A percentile compares a stretch with the other conserved stretches of the same genome.
Conservation (phyloP, 179 eudicot genomes). For the Carnegiea gigantea region DNA sequence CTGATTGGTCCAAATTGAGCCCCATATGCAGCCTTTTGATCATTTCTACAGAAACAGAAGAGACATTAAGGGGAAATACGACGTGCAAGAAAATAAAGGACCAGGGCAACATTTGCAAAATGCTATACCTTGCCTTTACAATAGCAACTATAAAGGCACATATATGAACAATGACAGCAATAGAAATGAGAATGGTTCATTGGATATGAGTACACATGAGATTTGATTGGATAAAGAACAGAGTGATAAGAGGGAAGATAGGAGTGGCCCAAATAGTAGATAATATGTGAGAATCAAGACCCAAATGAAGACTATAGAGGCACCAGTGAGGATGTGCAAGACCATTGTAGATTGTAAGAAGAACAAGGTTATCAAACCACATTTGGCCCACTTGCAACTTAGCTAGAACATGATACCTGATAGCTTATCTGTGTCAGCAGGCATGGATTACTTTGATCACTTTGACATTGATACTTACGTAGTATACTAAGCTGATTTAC, state of each 20-base stretch:
- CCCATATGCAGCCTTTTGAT: slow-evolving; percentile 53
- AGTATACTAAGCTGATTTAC: not conserved
- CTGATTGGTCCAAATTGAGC: slow-evolving; percentile 50
- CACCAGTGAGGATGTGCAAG: too few species aligned
- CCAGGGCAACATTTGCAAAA: not conserved
- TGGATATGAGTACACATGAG: not conserved
- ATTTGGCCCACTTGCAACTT: too few species aligned
- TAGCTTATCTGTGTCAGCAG: not conserved
- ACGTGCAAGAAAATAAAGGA: too few species aligned
- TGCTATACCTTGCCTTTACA: not conserved
- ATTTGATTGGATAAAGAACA: not conserved
- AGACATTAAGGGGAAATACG: not conserved
- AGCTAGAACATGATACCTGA: too few species aligned
- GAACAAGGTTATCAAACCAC: not conserved
- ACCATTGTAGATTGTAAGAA: too few species aligned
- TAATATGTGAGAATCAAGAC: not conserved
- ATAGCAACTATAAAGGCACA: not conserved
- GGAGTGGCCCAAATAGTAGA: not conserved
- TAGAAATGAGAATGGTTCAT: not conserved
- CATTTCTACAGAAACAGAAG: slow-evolving; percentile 51
- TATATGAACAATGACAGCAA: not conserved
- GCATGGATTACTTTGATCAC: not conserved
- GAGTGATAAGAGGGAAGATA: not conserved
- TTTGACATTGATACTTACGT: not conserved
- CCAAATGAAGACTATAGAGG: not conserved